phyloP scores from a whole-genome alignment of 768 basidiomycete species.

The Leucocoprinus sp. region DNA sequence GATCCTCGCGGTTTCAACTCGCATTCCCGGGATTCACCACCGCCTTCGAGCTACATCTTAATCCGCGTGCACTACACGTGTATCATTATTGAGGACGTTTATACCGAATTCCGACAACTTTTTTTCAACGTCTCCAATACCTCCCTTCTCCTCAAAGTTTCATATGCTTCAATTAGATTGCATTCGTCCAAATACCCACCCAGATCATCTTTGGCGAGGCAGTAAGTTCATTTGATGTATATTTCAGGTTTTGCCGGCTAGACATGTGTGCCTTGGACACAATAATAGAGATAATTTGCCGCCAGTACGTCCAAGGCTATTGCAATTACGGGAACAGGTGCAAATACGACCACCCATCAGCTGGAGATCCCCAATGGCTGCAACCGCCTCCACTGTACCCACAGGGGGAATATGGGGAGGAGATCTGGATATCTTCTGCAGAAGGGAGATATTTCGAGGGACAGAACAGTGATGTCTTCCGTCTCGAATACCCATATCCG shows the following conservation, averaged over 20 bases:
- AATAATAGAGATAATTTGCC: slow-evolving; percentile 5
- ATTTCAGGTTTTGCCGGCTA: not conserved
- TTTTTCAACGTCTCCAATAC: slow-evolving; percentile 6
- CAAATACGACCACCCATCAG: slow-evolving; percentile 9
- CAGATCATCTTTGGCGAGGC: slow-evolving; percentile 7
- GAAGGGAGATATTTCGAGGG: not conserved
- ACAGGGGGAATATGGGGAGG: not conserved
- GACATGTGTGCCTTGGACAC: not conserved
- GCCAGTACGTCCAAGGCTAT: slow-evolving; percentile 10
- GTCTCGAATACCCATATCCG: slow-evolving; percentile 7
- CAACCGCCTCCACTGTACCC: not conserved
- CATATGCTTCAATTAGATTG: not conserved
- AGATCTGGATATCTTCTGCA: slow-evolving; percentile 1
- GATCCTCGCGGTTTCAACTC: not conserved
- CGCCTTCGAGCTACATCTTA: slow-evolving; percentile 9
- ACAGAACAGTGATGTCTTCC: not conserved
- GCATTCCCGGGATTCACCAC: slow-evolving; percentile 1
- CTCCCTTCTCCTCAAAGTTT: not conserved
- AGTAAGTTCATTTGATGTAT: not conserved
- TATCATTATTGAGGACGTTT: slow-evolving; percentile 11
- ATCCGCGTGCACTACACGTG: slow-evolving; percentile 11
- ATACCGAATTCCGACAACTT: slow-evolving; percentile 1
- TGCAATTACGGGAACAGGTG: slow-evolving; percentile 7
- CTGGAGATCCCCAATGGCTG: slow-evolving; percentile 3
- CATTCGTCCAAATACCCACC: not conserved